Base-by-base conservation (phyloP, 768 basidiomycete species). In the Asterophora lycoperdoides region DNA sequence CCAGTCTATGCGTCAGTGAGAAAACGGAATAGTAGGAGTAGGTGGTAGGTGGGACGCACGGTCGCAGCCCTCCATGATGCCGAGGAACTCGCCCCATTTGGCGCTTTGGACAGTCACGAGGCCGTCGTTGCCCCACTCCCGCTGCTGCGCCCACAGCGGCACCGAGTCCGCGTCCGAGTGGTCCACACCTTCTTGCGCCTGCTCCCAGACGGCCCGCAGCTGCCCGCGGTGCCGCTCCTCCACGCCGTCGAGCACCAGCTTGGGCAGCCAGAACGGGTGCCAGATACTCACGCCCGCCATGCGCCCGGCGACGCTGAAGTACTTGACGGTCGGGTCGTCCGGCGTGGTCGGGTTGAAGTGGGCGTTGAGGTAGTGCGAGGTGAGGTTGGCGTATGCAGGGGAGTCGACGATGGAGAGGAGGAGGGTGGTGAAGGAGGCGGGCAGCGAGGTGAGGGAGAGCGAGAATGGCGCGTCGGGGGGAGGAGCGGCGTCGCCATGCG, bases 211-310 rank as follows among this genome's bases (percentile, higher is more conserved):
- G 34, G 60, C 60, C 41, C 69, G 72, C 18, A 78, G 48, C 15
- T 64, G 68, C 17, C 74, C 66, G 61, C 82, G 66, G 58, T 80
- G 74, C 46, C 71, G 75, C 52, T 79, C 77, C 59, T 93, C 93
- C 17, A 81, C 78, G 1, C 89, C 86, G 60, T 99, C 95, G 32
- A 97, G 72, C 26, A 99, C 86, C 69, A 94, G 77, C 69, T 98
- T 96, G 0, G 95, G 92, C 32, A 97, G 75, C 93, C 95, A 99
- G 45, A 99, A 82, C 0, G 96, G 96, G 64, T 98, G 96, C 84
- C 87, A 91, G 28, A 94, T 75, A 64, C 65, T 81, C 54, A 86
- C 74, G 38, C 71, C 66, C 14, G 73, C 68, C 46, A 81, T 72
- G n/a, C 93, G 80, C 1, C 89, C 90, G 0, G 92, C 89, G 33